These are phyloP conservation scores for Capsicum chinense DNA, from an alignment of 257 asterid genomes.

Conservation along the genomic window DNA sequence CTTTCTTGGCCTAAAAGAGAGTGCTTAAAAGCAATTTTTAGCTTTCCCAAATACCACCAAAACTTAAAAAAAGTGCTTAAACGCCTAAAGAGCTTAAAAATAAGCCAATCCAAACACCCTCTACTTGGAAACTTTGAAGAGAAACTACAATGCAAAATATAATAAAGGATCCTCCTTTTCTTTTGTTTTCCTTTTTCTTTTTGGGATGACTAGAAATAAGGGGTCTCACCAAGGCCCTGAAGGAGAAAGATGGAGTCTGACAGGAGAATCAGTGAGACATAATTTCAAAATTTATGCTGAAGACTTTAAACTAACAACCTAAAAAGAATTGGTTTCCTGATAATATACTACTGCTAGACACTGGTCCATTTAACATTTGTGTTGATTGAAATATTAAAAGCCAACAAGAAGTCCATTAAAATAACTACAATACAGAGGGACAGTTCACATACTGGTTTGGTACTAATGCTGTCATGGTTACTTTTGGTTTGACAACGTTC, in stretches of 20 bases:
- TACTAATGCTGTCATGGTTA: slow-evolving; percentile 84
- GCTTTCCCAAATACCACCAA: no score
- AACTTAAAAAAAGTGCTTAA: no score
- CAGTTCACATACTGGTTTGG: slow-evolving; percentile 73
- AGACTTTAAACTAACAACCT: neutral
- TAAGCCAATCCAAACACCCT: no score
- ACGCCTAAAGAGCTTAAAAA: no score
- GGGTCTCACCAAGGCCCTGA: neutral
- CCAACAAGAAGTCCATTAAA: slow-evolving; percentile 18
- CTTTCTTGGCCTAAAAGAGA: no score
- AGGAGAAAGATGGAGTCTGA: neutral
- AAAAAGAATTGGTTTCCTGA: neutral
- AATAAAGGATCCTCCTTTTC: neutral
- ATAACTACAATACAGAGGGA: slow-evolving; percentile 30
- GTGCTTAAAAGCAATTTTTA: no score
- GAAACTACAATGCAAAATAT: neutral
- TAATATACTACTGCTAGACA: neutral
- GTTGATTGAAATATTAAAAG: slow-evolving; percentile 8
- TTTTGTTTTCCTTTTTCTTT: neutral
- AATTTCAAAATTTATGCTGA: slow-evolving; percentile 11
- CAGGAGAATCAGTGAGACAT: slow-evolving; percentile 10
- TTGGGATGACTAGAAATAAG: neutral
- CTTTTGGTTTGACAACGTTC: slow-evolving; percentile 97
- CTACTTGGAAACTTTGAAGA: neutral
- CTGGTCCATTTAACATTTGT: neutral